Evolutionary conservation across 2,329 filamentous ascomycete species (phyloP).

Genomic region (Ceratocystis smalleyi): DNA sequence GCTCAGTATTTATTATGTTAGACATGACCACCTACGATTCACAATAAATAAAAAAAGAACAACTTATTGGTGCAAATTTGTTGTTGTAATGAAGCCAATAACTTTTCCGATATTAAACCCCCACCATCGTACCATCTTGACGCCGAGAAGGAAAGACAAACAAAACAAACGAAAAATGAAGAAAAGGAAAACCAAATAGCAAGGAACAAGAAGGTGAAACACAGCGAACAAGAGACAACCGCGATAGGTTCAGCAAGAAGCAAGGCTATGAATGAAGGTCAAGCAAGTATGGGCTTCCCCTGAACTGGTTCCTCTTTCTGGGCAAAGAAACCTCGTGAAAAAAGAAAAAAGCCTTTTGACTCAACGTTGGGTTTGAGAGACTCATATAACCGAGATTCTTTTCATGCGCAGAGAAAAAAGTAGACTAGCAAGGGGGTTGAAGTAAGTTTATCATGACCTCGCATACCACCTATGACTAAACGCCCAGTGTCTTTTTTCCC

Average conservation of each 20-base stretch:
- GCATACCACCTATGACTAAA: neutral
- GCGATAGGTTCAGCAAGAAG: neutral
- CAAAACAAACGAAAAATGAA: neutral
- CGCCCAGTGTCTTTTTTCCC: neutral
- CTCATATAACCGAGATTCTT: neutral
- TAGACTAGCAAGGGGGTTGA: neutral
- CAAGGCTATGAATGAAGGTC: neutral
- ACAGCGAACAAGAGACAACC: neutral
- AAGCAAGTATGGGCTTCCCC: neutral
- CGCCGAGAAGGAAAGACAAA: constrained; percentile 2
- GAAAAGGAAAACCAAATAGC: constrained; percentile 11
- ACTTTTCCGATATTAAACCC: constrained; percentile 5
- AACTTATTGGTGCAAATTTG: neutral
- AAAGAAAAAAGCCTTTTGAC: neutral
- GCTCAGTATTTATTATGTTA: neutral
- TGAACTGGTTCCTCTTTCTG: neutral
- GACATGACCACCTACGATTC: neutral
- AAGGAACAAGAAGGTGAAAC: neutral
- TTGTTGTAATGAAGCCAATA: constrained; percentile 4
- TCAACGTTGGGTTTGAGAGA: neutral
- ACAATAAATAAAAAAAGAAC: neutral
- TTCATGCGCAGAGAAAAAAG: neutral
- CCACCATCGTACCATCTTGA: constrained; percentile 5
- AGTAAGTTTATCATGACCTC: neutral
- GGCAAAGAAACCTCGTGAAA: neutral